Base-by-base conservation (phyloP, 2,329 filamentous ascomycete species). In the Boeremia exigua region DNA sequence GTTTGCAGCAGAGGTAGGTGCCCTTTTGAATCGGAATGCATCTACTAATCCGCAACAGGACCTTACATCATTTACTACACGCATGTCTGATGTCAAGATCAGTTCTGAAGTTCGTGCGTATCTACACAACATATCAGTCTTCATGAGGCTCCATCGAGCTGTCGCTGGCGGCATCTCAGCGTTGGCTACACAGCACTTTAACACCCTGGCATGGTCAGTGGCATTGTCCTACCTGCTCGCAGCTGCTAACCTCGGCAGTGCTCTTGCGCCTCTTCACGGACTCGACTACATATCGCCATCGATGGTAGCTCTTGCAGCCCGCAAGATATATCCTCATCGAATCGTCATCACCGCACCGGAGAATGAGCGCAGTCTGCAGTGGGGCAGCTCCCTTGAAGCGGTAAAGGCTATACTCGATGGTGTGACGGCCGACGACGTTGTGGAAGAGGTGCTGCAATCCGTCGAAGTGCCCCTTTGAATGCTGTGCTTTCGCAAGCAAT, bases 251-350 rank as follows among this genome's bases (percentile, higher is more conserved):
- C 30, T 23, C 19, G 19, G 11, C 51, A 84, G 81, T 64, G 88
- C 87, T 47, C 84, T 99, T 7, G 92, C 93, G 4, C 86, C 91
- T 1, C 80, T 99, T 15, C 94, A 98, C 72, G 84, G 86, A 0
- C 79, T 96, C 14, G 83, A 88, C 65, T 98, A 88, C 72, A 87
- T 91, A 5, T 92, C 93, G 0, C 94, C 95, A 0, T 90, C 91
- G 1, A 83, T 98, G 25, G 88, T 97, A 17, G 86, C 83, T 7
- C 81, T 99, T 40, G 95, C 95, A 5, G 88, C 89, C 2, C 86
- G 86, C 58, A 98, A 98, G 78, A 84, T 96, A 23, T 99, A 96
- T 70, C 82, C 89, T 15, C 95, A 99, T 77, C 88, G 92, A 8
- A 86, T 99, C 29, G 76, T 84, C 12, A 83, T 97, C 51, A 86